These are phyloP conservation scores for Rhipidocladum racemiflorum DNA, from an alignment of 176 grass and related monocot species.

Conservation along the genomic window DNA sequence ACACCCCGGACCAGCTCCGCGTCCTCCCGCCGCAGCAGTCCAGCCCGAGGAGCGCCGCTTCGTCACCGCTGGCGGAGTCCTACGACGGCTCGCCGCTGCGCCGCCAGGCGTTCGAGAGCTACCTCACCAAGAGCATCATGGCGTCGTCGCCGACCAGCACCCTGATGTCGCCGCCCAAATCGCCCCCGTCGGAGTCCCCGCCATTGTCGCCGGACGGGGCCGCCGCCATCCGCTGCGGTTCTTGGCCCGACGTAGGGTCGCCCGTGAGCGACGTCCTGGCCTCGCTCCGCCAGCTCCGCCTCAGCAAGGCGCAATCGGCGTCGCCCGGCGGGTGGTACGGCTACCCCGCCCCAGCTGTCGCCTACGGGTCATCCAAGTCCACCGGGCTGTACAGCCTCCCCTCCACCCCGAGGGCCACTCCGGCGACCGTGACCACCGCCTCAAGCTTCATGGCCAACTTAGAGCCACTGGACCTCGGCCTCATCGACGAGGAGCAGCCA, in stretches of 20 bases:
- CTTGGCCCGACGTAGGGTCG: conserved; percentile 43
- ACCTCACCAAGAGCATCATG: conserved; percentile 44
- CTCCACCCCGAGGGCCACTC: conserved; percentile 34
- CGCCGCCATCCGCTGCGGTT: conserved; percentile 25
- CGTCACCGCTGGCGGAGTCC: conserved; percentile 34
- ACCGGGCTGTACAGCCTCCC: conserved; percentile 65
- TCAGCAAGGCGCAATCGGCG: conserved; percentile 52
- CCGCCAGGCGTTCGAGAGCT: conserved; percentile 63
- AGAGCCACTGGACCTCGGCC: conserved; percentile 35
- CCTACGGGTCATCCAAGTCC: conserved; percentile 40
- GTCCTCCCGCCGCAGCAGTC: conserved; percentile 62
- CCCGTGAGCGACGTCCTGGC: conserved; percentile 62
- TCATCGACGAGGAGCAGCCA: conserved; percentile 43
- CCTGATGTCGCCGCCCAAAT: conserved; percentile 63
- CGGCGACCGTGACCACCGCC: background rate
- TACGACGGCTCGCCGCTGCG: conserved; percentile 84
- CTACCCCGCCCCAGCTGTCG: conserved; percentile 19
- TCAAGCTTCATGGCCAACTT: conserved; percentile 19
- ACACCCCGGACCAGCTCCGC: conserved; percentile 78
- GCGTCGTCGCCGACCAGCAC: conserved; percentile 75
- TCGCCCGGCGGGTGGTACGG: conserved; percentile 40
- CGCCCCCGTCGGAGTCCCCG: conserved; percentile 65
- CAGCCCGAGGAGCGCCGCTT: conserved; percentile 25
- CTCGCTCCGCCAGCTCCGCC: conserved; percentile 58
- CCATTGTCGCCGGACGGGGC: conserved; percentile 63